Percentiles rank a stretch among this genome's conserved stretches.
Conservation (phyloP, 176 grass and related monocot species). For the Elaeis guineensis region DNA sequence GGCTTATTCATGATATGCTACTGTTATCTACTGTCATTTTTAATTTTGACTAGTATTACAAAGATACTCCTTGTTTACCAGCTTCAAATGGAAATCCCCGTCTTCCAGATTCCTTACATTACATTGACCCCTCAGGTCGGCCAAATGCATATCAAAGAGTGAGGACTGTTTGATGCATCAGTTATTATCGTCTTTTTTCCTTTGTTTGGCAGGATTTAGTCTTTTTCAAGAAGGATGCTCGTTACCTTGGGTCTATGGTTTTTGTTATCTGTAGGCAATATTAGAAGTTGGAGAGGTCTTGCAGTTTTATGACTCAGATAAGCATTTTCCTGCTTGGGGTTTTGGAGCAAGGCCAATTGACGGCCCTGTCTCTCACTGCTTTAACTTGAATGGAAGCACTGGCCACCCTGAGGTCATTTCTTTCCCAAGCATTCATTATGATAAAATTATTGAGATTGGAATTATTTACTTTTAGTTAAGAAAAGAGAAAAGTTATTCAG, state of each 20-base stretch:
- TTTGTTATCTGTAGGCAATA: conserved; percentile 58
- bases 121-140: conserved; percentile 94
- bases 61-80: conserved; percentile 26
- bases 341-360: conserved; percentile 99
- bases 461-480: too few species aligned
- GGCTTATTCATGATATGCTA: background rate
- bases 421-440: background rate
- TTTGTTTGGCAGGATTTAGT: background rate
- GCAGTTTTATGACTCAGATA: conserved; percentile 78
- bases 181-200: background rate
- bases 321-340: conserved; percentile 78
- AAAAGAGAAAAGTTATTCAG: too few species aligned
- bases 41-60: conserved; percentile 12
- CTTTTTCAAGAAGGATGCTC: background rate
- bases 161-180: conserved; percentile 27
- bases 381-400: conserved; percentile 95
- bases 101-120: conserved; percentile 98
- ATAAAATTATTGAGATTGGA: too few species aligned
- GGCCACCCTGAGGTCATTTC: conserved; percentile 61
- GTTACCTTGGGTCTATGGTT: background rate
- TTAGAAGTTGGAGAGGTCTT: conserved; percentile 88
- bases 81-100: conserved; percentile 99
- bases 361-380: conserved; percentile 92
- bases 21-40: conserved; percentile 7
- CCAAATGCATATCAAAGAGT: conserved; percentile 99